These are phyloP conservation scores for Colletotrichum musicola DNA, from an alignment of 2,329 filamentous ascomycete genomes.

Conservation along the genomic window DNA sequence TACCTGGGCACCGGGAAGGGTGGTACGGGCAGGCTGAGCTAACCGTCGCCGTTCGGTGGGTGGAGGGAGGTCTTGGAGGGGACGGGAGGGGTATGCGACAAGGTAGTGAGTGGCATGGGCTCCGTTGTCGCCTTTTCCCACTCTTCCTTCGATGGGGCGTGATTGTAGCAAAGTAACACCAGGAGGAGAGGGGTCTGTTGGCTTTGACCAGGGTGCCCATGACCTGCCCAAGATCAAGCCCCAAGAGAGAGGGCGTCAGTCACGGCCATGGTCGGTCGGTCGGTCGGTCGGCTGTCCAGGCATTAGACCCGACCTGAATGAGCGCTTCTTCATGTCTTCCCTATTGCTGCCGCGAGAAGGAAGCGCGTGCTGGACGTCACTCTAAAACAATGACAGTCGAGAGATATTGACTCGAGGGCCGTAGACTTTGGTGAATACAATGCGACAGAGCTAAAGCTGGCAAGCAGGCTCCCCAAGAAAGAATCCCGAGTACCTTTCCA, in stretches of 20 bases:
- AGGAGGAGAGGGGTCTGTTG: conserved; percentile 39
- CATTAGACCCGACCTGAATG: too few relatives aligned
- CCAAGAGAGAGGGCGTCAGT: conserved; percentile 22
- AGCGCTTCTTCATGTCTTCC: too few relatives aligned
- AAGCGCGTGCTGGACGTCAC: too few relatives aligned
- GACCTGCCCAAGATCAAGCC: conserved; percentile 33
- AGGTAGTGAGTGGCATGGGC: conserved; percentile 15
- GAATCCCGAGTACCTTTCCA: not conserved
- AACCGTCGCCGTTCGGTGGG: conserved; percentile 40
- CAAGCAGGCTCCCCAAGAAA: not conserved
- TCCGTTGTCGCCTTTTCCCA: conserved; percentile 24
- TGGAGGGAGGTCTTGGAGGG: conserved; percentile 21
- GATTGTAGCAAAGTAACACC: conserved; percentile 50
- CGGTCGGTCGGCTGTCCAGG: conserved; percentile 21
- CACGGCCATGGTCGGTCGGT: conserved; percentile 37
- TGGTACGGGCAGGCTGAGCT: conserved; percentile 30
- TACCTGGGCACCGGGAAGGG: conserved; percentile 33
- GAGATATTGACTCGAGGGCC: not conserved
- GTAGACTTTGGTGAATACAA: too few relatives aligned
- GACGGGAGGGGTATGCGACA: conserved; percentile 28
- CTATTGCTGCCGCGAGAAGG: too few relatives aligned
- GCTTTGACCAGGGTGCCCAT: conserved; percentile 29
- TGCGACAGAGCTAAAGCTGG: too few relatives aligned
- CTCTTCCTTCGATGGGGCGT: conserved; percentile 40
- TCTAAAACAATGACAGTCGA: not conserved